These are phyloP conservation scores for Zoysia japonica DNA, from an alignment of 176 grass and related monocot species.

Conservation along the genomic window DNA sequence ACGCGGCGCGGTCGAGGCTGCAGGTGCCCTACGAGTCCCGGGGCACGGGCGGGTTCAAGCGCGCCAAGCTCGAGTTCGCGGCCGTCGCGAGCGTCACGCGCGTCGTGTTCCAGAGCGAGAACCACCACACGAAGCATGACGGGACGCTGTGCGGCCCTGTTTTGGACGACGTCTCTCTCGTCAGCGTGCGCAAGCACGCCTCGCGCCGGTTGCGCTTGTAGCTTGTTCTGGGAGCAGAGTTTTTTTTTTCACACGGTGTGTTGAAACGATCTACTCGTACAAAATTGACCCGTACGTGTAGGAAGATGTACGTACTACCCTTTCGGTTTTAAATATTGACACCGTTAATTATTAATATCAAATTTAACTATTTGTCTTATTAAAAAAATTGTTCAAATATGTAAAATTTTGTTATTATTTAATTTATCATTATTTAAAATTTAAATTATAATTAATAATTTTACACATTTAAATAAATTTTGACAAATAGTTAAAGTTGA, in stretches of 20 bases:
- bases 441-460: no score
- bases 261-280: not conserved
- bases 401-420: no score
- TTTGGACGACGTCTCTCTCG: not conserved
- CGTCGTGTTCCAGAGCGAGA: constrained; percentile 1
- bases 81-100: not conserved
- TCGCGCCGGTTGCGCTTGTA: not conserved
- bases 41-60: not conserved
- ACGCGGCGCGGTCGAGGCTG: not conserved
- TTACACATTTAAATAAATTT: no score
- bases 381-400: no score
- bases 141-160: not conserved
- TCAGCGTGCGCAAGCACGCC: not conserved
- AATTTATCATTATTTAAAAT: no score
- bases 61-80: not conserved
- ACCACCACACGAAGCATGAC: not conserved
- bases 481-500: no score
- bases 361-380: no score
- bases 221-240: not conserved
- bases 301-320: not conserved
- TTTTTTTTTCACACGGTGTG: not conserved
- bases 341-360: no score
- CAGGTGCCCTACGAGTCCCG: not conserved
- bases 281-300: not conserved
- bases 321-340: no score